Percentiles rank a stretch among this genome's conserved stretches.
These are phyloP conservation scores for Phytophthora aleatoria DNA, from an alignment of 352 stramenopile species.

Conservation along the genomic window DNA sequence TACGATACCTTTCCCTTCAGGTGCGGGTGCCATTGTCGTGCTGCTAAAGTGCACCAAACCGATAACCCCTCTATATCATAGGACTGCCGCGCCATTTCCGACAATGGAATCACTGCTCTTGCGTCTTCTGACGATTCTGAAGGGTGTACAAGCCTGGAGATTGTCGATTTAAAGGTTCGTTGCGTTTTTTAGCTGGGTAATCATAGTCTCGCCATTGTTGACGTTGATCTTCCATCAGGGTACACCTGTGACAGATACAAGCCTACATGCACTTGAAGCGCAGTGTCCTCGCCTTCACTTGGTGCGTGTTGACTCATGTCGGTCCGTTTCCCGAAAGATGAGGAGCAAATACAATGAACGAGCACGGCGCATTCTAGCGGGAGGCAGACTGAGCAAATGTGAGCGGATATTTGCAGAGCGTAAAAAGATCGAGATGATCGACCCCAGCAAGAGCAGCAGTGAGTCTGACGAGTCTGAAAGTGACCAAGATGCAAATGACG, in stretches of 20 bases:
- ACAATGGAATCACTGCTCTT: slow-evolving; percentile 50
- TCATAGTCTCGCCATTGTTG: neutral
- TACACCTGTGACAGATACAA: slow-evolving; percentile 54
- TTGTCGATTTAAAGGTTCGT: slow-evolving; percentile 72
- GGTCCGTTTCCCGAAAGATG: slow-evolving; percentile 59
- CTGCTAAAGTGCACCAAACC: neutral
- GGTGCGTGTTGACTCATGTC: slow-evolving; percentile 74
- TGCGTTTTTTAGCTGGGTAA: neutral
- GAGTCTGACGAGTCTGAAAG: slow-evolving; percentile 40
- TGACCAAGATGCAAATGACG: slow-evolving; percentile 18
- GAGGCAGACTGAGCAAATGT: slow-evolving; percentile 31
- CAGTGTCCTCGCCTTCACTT: slow-evolving; percentile 48
- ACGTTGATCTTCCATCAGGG: slow-evolving; percentile 14
- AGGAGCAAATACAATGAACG: slow-evolving; percentile 46
- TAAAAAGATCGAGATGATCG: slow-evolving; percentile 45
- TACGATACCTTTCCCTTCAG: slow-evolving; percentile 76
- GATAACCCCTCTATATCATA: slow-evolving; percentile 10
- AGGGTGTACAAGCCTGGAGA: slow-evolving; percentile 42
- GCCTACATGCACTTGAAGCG: slow-evolving; percentile 45
- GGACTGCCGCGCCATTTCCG: slow-evolving; percentile 59
- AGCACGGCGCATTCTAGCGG: slow-evolving; percentile 19
- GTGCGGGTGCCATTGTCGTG: slow-evolving; percentile 24
- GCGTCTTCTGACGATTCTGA: slow-evolving; percentile 22
- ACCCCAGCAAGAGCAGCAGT: slow-evolving; percentile 38
- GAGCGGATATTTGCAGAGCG: slow-evolving; percentile 44